Evolutionary conservation across 305 asterid genomes (phyloP).

Genomic region (Withania somnifera): DNA sequence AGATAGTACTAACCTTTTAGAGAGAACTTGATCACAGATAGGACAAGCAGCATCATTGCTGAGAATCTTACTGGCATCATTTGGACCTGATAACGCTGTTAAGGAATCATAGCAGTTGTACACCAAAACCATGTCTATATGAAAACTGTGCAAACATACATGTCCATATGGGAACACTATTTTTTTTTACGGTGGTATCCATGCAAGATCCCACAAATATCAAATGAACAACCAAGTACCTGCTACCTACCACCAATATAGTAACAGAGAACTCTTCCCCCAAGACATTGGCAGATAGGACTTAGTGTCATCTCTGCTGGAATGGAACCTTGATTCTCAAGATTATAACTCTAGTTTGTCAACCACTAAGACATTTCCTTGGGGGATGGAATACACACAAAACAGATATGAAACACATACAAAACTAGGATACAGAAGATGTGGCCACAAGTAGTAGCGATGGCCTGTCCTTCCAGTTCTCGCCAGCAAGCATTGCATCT

Average conservation of each 20-base stretch:
- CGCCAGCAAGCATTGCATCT: conserved; percentile 97
- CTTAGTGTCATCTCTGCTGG: background rate
- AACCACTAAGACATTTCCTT: background rate
- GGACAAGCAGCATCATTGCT: conserved; percentile 88
- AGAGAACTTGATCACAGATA: conserved; percentile 91
- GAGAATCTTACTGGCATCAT: conserved; percentile 81
- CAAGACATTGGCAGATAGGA: background rate
- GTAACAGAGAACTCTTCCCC: background rate
- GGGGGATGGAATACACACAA: background rate
- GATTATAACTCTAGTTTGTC: background rate
- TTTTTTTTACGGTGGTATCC: background rate
- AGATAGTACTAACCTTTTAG: conserved; percentile 52
- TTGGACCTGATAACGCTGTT: conserved; percentile 52
- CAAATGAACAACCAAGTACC: background rate
- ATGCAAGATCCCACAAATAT: background rate
- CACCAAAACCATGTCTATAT: conserved; percentile 7
- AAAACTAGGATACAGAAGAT: conserved; percentile 61
- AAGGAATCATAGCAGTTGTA: conserved; percentile 30
- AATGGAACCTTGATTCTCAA: background rate
- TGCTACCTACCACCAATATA: background rate
- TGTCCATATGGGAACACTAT: background rate
- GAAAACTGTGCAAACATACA: background rate
- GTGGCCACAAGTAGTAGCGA: conserved; percentile 89
- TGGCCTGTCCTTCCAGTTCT: conserved; percentile 84
- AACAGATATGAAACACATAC: background rate